Evolutionary conservation across 495 filamentous ascomycete genomes (phyloP).

Genomic region (Talaromyces borbonicus): DNA sequence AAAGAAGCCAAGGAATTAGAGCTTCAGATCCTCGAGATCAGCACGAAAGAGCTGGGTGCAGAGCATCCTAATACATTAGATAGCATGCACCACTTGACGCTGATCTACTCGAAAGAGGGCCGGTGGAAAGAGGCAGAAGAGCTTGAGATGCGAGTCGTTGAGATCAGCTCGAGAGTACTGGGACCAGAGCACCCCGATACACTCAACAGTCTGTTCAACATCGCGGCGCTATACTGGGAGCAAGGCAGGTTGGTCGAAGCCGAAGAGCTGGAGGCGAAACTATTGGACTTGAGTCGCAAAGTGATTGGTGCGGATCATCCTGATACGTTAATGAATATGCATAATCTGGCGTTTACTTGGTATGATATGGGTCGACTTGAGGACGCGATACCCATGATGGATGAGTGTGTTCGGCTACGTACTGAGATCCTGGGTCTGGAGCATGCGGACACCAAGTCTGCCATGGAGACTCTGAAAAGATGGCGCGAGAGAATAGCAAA

Average conservation of each 20-base stretch:
- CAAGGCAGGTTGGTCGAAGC: no score
- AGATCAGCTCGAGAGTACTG: slow-evolving; percentile 11
- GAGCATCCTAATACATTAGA: slow-evolving; percentile 29
- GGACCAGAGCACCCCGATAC: slow-evolving; percentile 14
- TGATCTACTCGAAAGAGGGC: slow-evolving; percentile 15
- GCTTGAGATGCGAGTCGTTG: slow-evolving; percentile 17
- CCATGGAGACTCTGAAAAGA: neutral
- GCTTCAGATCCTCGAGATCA: slow-evolving; percentile 16
- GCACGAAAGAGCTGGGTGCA: slow-evolving; percentile 19
- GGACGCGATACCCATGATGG: neutral
- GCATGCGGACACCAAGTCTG: neutral
- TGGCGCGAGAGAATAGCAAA: no score
- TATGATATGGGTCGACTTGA: neutral
- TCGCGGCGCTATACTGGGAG: slow-evolving; percentile 15
- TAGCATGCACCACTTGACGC: slow-evolving; percentile 31
- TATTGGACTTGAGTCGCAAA: neutral
- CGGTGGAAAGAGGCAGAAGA: slow-evolving; percentile 20
- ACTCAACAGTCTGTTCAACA: slow-evolving; percentile 19
- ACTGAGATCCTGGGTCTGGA: neutral
- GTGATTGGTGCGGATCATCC: no score
- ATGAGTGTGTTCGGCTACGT: neutral
- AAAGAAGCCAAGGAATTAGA: slow-evolving; percentile 28
- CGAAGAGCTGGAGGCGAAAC: neutral
- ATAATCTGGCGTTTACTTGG: neutral
- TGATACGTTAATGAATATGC: neutral